These are phyloP conservation scores for Trichopus zeylanicus DNA, from an alignment of 116 monocot genomes.

Conservation along the genomic window DNA sequence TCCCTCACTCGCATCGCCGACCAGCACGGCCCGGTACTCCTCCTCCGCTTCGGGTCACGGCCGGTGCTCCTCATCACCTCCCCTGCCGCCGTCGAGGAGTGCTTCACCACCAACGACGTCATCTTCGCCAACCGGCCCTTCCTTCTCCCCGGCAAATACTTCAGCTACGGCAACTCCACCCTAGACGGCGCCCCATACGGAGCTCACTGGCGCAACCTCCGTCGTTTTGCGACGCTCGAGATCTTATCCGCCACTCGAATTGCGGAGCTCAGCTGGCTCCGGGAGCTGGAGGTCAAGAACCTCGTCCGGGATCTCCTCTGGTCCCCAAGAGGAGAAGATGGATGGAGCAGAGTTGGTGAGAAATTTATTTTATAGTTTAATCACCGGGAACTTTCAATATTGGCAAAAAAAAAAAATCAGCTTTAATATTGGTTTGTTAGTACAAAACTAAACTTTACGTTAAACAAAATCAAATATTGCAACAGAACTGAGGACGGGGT, in stretches of 20 bases:
- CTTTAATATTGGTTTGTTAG: too few relatives aligned
- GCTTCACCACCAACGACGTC: slow-evolving; percentile 40
- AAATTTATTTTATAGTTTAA: too few relatives aligned
- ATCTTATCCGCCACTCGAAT: slow-evolving; percentile 29
- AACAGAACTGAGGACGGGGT: slow-evolving; percentile 5
- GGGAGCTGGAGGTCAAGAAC: slow-evolving; percentile 25
- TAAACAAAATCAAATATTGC: too few relatives aligned
- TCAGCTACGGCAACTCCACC: slow-evolving; percentile 23
- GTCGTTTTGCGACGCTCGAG: slow-evolving; percentile 33
- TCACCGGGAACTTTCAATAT: too few relatives aligned
- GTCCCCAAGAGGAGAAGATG: not conserved
- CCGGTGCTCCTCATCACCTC: slow-evolving; percentile 35
- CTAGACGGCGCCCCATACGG: slow-evolving; percentile 26
- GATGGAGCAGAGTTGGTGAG: too few relatives aligned
- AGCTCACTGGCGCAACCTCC: slow-evolving; percentile 43
- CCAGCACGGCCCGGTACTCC: slow-evolving; percentile 21
- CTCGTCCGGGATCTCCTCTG: not conserved
- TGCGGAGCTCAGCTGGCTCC: slow-evolving; percentile 3
- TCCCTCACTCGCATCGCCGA: slow-evolving; percentile 21
- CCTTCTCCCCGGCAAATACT: slow-evolving; percentile 14
- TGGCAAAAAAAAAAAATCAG: too few relatives aligned
- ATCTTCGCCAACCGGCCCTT: slow-evolving; percentile 46
- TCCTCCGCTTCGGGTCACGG: slow-evolving; percentile 43
- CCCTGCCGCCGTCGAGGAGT: slow-evolving; percentile 25
- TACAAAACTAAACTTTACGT: too few relatives aligned